A percentile compares a stretch with the other conserved stretches of the same genome.
phyloP scores from a whole-genome alignment of 371 early-diverging fungal species.

The Mucor saturninus region DNA sequence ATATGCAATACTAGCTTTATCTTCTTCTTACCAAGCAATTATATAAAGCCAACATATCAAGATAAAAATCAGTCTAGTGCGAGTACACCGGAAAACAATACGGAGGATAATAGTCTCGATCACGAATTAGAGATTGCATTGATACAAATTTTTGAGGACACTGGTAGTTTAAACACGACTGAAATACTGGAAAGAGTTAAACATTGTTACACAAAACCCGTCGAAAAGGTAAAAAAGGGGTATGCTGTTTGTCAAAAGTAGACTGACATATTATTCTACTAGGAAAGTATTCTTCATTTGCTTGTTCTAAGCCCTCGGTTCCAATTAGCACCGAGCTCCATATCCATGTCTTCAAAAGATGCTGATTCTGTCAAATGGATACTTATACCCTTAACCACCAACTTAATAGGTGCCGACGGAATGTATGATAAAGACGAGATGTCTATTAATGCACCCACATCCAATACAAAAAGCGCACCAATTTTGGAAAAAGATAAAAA shows the following conservation, averaged over 20 bases:
- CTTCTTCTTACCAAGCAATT: slow-evolving; percentile 39
- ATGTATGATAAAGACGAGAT: neutral
- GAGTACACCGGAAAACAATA: neutral
- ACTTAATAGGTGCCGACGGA: too few relatives aligned
- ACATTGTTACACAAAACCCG: neutral
- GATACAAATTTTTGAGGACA: slow-evolving; percentile 2
- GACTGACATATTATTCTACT: too few relatives aligned
- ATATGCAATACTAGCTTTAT: slow-evolving; percentile 41
- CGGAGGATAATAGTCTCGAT: slow-evolving; percentile 7
- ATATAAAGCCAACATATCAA: slow-evolving; percentile 5
- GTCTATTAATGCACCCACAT: neutral
- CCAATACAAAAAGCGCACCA: too few relatives aligned
- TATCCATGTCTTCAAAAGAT: slow-evolving; percentile 20
- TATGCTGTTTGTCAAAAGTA: neutral
- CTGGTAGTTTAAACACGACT: neutral
- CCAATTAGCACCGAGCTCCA: slow-evolving; percentile 19
- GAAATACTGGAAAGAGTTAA: slow-evolving; percentile 11
- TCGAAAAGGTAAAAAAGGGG: slow-evolving; percentile 14
- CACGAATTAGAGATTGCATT: slow-evolving; percentile 12
- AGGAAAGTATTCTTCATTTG: slow-evolving; percentile 30
- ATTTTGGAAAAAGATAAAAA: neutral
- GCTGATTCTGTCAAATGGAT: slow-evolving; percentile 25
- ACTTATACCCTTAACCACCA: neutral
- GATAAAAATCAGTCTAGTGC: neutral
- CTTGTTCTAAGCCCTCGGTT: slow-evolving; percentile 32